Base-by-base conservation (phyloP, 1,284 basidiomycete species). In the Ganoderma meredithae region DNA sequence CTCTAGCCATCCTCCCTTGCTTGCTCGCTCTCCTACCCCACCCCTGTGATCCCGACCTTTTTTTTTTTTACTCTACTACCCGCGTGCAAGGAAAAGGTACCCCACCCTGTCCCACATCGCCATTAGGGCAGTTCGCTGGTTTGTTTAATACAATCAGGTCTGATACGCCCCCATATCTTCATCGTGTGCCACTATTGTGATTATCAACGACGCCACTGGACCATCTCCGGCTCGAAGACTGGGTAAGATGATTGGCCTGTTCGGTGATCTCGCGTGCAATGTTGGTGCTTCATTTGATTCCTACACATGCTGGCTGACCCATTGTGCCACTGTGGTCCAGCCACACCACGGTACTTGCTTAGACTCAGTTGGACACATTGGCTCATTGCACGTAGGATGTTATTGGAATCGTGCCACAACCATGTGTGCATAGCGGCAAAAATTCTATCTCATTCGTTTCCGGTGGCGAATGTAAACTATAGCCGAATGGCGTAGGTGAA, bases 401-500 rank as follows among this genome's bases (percentile, higher is more conserved):
- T 52, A 4, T n/a, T 12, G 41, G 17, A 15, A 10, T 10, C 44
- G 22, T 47, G n/a, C 22, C 25, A 52, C 47, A 25, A 25, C 25
- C 6, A 22, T 9, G 3, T 44, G n/a, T 19, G 17, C 22, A 49
- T 1, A 19, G 3, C n/a, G 5, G 31, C 31, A 31, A 12, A 25
- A 13, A 25, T 22, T 25, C 22, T 12, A 13, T 25, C 47, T 25
- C 4, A 22, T 25, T 22, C 47, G 22, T 25, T 13, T 0, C 22
- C 10, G 3, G 47, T 13, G 47, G n/a, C 13, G 47, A 12, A 25
- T 10, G 22, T 22, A 22, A 47, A 40, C 44, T 76, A 79, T 55
- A 78, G 62, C 52, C 78, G 77, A 27, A 85, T 64, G 0, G 85
- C 84, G 72, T 87, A 90, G 62, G 88, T 72, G 77, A 89, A 89